Conservation (phyloP, 1,284 basidiomycete species). For the Leccinum solheimii region DNA sequence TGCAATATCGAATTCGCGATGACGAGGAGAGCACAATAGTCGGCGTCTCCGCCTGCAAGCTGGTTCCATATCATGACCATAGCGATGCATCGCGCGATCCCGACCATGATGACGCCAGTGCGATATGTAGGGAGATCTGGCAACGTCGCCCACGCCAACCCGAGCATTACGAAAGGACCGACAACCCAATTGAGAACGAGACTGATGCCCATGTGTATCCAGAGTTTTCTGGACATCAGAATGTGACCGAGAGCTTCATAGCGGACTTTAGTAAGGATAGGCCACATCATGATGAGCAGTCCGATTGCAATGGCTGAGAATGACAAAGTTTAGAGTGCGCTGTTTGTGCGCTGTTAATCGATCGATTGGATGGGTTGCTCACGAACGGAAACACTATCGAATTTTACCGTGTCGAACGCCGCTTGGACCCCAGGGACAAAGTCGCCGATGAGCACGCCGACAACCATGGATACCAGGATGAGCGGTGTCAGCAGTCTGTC, state of each 20-base stretch:
- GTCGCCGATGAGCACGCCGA: slow-evolving; percentile 77
- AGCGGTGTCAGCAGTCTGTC: slow-evolving; percentile 73
- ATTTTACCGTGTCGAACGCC: slow-evolving; percentile 53
- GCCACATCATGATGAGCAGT: slow-evolving; percentile 91
- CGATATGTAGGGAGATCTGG: slow-evolving; percentile 72
- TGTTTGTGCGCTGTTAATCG: neutral
- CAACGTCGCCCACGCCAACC: slow-evolving; percentile 80
- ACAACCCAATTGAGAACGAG: slow-evolving; percentile 82
- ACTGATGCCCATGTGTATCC: slow-evolving; percentile 73
- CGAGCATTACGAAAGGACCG: slow-evolving; percentile 82
- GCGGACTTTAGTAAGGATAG: slow-evolving; percentile 76
- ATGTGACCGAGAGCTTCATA: slow-evolving; percentile 71
- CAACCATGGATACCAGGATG: slow-evolving; percentile 76
- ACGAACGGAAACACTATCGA: slow-evolving; percentile 63
- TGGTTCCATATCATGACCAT: slow-evolving; percentile 88
- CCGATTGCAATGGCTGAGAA: slow-evolving; percentile 70
- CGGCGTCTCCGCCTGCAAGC: slow-evolving; percentile 71
- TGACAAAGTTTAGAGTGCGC: neutral
- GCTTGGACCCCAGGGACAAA: slow-evolving; percentile 53
- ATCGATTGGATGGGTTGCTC: slow-evolving; percentile 32
- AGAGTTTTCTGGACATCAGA: slow-evolving; percentile 50
- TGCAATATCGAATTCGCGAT: slow-evolving; percentile 68
- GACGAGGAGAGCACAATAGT: slow-evolving; percentile 78
- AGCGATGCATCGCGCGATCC: slow-evolving; percentile 63
- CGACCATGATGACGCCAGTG: slow-evolving; percentile 58